Evolutionary conservation across 169 alveolate species (phyloP).

Genomic region (Hammondia hammondi): DNA sequence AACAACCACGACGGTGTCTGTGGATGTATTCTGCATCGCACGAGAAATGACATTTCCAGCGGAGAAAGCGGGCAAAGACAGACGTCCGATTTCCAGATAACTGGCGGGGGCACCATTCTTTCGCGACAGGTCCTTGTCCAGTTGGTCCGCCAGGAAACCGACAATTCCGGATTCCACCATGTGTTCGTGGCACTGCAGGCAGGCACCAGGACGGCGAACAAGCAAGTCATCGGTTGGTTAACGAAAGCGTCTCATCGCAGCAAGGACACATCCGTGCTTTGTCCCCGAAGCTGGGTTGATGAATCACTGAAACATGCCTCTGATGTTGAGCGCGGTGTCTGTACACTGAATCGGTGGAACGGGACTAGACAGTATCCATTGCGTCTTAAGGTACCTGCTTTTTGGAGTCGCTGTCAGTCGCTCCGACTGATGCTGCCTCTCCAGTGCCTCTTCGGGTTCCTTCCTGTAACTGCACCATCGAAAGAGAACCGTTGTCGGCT

Average conservation of each 20-base stretch:
- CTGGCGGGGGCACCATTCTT: neutral
- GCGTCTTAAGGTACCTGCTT: too few species aligned
- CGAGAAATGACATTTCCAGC: neutral
- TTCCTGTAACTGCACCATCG: neutral
- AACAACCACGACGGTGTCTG: neutral
- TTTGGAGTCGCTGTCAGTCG: too few species aligned
- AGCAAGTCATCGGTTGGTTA: too few species aligned
- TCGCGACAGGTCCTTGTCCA: neutral
- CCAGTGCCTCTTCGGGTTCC: neutral
- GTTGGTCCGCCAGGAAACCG: neutral
- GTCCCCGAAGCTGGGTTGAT: too few species aligned
- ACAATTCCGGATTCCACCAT: neutral
- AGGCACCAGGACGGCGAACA: too few species aligned
- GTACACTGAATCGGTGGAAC: too few species aligned
- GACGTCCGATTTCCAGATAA: constrained; percentile 3
- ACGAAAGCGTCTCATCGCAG: too few species aligned
- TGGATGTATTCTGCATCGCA: neutral
- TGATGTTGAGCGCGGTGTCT: too few species aligned
- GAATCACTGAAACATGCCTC: too few species aligned
- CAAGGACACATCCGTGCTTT: too few species aligned
- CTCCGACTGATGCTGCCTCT: neutral
- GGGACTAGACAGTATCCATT: too few species aligned
- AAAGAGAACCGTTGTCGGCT: neutral
- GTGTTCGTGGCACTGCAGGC: neutral
- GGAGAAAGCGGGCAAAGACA: neutral